Evolutionary conservation across 805 yeast genomes (phyloP), one percentile per base, ranked within the genome.

Genomic region (Candida nemodendra): DNA sequence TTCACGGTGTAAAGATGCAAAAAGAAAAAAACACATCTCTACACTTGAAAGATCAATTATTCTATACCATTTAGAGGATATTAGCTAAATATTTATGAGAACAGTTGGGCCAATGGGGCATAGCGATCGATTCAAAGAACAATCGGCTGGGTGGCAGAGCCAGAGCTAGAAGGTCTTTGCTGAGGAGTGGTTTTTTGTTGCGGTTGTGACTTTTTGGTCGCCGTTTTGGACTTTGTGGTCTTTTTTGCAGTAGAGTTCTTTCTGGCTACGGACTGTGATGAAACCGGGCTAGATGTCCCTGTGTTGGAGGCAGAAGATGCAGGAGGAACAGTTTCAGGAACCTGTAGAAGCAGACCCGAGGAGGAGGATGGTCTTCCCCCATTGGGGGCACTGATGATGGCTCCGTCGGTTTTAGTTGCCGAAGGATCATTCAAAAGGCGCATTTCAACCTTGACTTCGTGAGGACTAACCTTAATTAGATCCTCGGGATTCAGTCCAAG

Each of bases 401-500:
- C 8, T n/a, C n/a, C n/a, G 13, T 41, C 45, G 18, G 38, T 13
- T 27, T 36, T 38, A 29, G 34, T 38, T 5, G 36, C 39, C 2
- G 47, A 32, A 5, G 39, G 40, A 4, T 46, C 51, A 18, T 27
- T 34, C 26, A 45, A 21, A 6, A 38, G 37, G 21, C 46, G 44
- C 6, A 48, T 13, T 8, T 55, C 61, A 25, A 51, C 46, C 16
- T 50, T 53, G 7, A 59, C 61, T 11, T 47, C 51, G 29, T 50
- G 59, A 7, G 41, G 41, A 0, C 23, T 30, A 1, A 61, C 44
- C 38, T 51, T 57, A n/a, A 68, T 62, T n/a, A 61, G 56, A 9
- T 62, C 68, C 45, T 73, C 78, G 3, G 71, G 78, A 28, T 69
- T 74, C 39, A 71, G 65, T 0, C 79, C 79, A 33, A 69, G 57